Evolutionary conservation across 2,329 filamentous ascomycete species (phyloP), one percentile per base, ranked within the genome.

Genomic region (Drechslerella stenobrocha): DNA sequence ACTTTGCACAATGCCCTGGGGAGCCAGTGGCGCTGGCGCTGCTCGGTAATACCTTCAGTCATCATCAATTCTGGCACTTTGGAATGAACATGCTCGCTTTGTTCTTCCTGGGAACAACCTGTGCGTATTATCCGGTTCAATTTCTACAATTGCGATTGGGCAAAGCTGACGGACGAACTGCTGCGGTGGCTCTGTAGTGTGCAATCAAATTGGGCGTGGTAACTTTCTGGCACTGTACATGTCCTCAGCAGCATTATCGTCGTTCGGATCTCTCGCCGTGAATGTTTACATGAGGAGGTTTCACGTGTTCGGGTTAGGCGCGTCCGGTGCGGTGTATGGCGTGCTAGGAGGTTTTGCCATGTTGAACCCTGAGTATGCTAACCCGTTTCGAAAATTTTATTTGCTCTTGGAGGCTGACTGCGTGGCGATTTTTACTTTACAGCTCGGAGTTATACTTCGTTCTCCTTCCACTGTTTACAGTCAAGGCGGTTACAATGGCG

Each of bases 161-260:
- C 6, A 7, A 37, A 15, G n/a, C 15, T 45, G 37, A 44, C 47
- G 51, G 44, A 18, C n/a, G 45, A 34, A 37, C 28, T 26, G 42
- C 9, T 26, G 32, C 22, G 70, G 58, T 35, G 26, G 34, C 23
- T n/a, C 32, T 2, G 26, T 55, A 55, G 70, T 89, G 30, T 86
- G 89, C 76, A 84, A 89, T 69, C 85, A 89, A 71, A 77, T 89
- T 23, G 87, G 86, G 8, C 81, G 87, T 8, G 85, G 82, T 11
- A 80, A 82, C 57, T 89, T 90, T 76, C 77, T 90, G 18, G 81
- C 85, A n/a, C 77, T 88, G 28, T 89, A 86, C 75, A 70, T 87
- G 28, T 77, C 80, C 5, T 80, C 81, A 4, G 87, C 86, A 52
- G 78, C 80, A 1, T 42, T 84, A 1, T 84, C 82, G 6, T 84